Conservation (phyloP, 2,329 filamentous ascomycete genomes). For the Leptodontidium sp. region DNA sequence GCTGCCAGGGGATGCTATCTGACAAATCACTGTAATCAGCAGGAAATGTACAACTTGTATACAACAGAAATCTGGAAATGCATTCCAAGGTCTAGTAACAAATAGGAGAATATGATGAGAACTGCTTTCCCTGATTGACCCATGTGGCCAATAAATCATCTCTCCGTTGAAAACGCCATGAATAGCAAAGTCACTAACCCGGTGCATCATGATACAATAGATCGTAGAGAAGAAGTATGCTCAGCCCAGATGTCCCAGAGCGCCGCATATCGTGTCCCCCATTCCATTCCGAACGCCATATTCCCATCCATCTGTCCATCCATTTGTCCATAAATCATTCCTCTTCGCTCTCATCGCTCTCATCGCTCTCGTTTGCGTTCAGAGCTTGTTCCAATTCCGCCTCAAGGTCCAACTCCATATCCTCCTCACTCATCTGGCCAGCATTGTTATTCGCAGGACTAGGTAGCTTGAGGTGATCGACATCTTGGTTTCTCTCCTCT, state of each 20-base stretch:
- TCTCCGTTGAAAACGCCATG: neutral
- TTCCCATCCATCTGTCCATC: neutral
- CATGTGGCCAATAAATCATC: neutral
- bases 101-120: neutral
- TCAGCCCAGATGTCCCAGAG: no score
- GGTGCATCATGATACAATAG: neutral
- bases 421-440: constrained; percentile 43
- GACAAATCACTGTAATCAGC: no score
- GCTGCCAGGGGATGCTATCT: no score
- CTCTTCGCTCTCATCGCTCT: constrained; percentile 23
- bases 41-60: no score
- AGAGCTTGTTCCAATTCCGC: constrained; percentile 46
- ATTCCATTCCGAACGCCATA: neutral
- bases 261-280: no score
- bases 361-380: constrained; percentile 46
- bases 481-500: constrained; percentile 45
- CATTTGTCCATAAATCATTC: constrained; percentile 37
- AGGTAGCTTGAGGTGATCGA: constrained; percentile 58
- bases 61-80: no score
- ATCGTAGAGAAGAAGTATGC: neutral
- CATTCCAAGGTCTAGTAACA: neutral
- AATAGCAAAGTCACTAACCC: neutral
- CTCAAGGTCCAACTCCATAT: constrained; percentile 46
- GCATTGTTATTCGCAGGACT: constrained; percentile 56
- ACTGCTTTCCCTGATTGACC: neutral